Conservation (phyloP, 1,284 basidiomycete species). For the Uromyces viciae-fabae region DNA sequence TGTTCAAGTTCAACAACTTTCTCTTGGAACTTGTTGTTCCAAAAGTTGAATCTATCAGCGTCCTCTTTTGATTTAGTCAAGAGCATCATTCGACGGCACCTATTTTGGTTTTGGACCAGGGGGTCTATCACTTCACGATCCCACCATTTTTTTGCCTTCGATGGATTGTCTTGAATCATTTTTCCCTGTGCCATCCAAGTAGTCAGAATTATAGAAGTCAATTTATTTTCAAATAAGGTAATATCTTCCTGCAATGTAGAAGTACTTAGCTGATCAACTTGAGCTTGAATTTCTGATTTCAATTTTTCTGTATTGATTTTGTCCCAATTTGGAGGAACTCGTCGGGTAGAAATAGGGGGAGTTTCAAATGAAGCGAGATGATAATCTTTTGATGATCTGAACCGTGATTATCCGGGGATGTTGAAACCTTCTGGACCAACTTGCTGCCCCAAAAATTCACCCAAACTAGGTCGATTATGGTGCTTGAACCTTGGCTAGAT, state of each 20-base stretch:
- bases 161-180: background rate
- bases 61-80: background rate
- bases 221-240: background rate
- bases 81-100: background rate
- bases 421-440: background rate
- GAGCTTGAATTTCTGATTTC: no score
- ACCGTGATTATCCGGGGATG: background rate
- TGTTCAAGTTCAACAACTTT: background rate
- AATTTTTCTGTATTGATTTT: no score
- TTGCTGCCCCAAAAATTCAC: background rate
- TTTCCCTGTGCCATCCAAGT: background rate
- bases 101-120: background rate
- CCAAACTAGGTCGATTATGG: constrained; percentile 13
- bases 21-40: background rate
- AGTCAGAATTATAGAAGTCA: background rate
- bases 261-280: no score
- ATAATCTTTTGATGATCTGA: background rate
- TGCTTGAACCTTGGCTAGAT: background rate
- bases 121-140: background rate
- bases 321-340: no score
- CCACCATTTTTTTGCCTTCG: constrained; percentile 22
- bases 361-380: background rate
- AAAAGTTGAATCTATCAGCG: background rate
- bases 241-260: no score
- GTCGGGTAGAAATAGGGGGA: background rate